phyloP scores from a whole-genome alignment of 2,329 filamentous ascomycete species.

The Graphilbum fragrans region DNA sequence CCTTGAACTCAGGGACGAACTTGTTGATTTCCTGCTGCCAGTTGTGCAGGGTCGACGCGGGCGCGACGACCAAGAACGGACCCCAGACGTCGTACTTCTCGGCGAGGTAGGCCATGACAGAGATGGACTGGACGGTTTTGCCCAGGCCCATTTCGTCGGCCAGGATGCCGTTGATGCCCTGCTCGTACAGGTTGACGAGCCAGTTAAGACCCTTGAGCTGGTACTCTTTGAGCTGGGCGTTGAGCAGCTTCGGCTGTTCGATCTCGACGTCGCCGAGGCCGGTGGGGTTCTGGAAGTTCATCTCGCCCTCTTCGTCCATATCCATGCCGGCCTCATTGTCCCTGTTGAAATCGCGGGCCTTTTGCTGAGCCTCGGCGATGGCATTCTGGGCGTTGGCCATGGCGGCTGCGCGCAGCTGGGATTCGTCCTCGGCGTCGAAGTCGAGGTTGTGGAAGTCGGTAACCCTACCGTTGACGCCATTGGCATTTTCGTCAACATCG shows the following conservation, averaged over 20 bases:
- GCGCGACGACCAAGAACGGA: conserved; percentile 91
- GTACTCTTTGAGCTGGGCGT: conserved; percentile 93
- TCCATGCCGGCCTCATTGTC: conserved; percentile 36
- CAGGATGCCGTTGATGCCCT: conserved; percentile 98
- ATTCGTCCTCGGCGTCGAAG: conserved; percentile 91
- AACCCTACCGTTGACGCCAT: conserved; percentile 54
- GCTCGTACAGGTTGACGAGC: conserved; percentile 97
- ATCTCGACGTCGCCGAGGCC: conserved; percentile 91
- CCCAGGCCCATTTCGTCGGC: conserved; percentile 99
- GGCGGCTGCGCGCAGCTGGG: conserved; percentile 66
- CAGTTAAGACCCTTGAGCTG: conserved; percentile 98
- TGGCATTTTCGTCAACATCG: conserved; percentile 37
- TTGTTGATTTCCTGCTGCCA: conserved; percentile 97
- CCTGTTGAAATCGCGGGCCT: conserved; percentile 86
- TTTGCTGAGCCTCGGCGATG: conserved; percentile 85
- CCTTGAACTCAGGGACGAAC: conserved; percentile 91
- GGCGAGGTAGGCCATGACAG: conserved; percentile 96
- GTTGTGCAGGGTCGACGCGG: conserved; percentile 93
- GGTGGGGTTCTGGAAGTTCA: conserved; percentile 99
- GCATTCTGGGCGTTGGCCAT: conserved; percentile 94
- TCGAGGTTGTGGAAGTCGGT: conserved; percentile 91
- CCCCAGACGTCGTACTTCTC: conserved; percentile 98
- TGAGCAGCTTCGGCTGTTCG: conserved; percentile 85
- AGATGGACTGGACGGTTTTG: conserved; percentile 98
- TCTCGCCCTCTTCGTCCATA: conserved; percentile 82